Base-by-base conservation (phyloP, 345 rosid species). In the Hibiscus tridactylites region DNA sequence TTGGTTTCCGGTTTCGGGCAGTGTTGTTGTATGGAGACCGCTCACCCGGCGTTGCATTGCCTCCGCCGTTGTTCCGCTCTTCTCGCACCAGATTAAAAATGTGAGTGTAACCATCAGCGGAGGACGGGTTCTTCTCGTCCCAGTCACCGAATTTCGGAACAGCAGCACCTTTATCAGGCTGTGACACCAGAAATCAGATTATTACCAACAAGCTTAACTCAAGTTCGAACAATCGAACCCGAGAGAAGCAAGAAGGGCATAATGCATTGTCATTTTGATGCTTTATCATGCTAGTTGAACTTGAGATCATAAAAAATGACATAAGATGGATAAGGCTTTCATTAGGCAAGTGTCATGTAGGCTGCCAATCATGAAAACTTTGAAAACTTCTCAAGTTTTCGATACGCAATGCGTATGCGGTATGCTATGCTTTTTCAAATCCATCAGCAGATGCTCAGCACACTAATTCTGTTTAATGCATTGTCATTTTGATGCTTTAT, bases 111-210 rank as follows among this genome's bases (percentile, higher is more conserved):
- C 94, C 87, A 73, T 89, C 97, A 17, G 97, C 97, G 2, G 97
- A 84, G 6, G 97, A 72, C 0, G 97, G 94, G 72, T 93, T 83
- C 24, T 73, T 91, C 81, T 91, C 92, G 37, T 93, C 96, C 98
- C 97, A 93, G 1, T 86, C 97, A 0, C 97, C 98, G 37, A 93
- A 93, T 72, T 85, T 93, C 3, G 98, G 97, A 69, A 93, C 96
- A 72, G 90, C 93, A 24, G 92, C 87, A 19, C 88, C 90, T 74
- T 74, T 77, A 1, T 88, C 95, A 16, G 88, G 86, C 98, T 90
- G 74, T 56, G 53, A 50, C 56, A 81, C 37, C 65, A 78, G 49
- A 28, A 73, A 58, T 24, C 68, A 61, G 9, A 66, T 3, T 17
- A 33, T 75, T 70, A 72, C 58, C 31, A 76, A 56, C 16, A 74